Evolutionary conservation across 352 stramenopile species (phyloP).

Genomic region (Halophytophthora polymorphica): DNA sequence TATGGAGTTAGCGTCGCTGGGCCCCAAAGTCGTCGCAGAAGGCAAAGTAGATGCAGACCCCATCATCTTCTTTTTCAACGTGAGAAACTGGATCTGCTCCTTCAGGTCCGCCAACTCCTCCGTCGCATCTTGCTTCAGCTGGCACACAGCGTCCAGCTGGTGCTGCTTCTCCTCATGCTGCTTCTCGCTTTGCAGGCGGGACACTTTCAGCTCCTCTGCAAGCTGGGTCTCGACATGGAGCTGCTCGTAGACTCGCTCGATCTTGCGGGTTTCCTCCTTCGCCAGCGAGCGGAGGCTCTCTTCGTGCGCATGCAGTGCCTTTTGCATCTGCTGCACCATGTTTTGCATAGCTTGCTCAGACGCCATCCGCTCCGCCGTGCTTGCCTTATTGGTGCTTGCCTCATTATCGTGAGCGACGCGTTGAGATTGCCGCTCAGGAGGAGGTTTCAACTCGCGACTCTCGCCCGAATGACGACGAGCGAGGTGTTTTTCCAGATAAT

Average conservation of each 20-base stretch:
- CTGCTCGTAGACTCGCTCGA: constrained; percentile 54
- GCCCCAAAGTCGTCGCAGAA: not conserved
- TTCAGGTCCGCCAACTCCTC: constrained; percentile 41
- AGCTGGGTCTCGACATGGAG: constrained; percentile 47
- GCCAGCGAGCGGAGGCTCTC: constrained; percentile 44
- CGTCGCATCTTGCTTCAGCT: constrained; percentile 33
- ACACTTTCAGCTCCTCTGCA: constrained; percentile 38
- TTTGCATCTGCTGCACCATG: constrained; percentile 52
- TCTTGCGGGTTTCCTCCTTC: constrained; percentile 37
- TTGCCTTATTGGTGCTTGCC: constrained; percentile 4
- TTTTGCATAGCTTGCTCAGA: constrained; percentile 31
- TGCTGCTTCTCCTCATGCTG: constrained; percentile 24
- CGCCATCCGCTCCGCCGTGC: not conserved
- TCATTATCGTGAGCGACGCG: not conserved
- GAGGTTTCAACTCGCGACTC: constrained; percentile 11
- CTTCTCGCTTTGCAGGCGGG: constrained; percentile 24
- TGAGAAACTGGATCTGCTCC: constrained; percentile 53
- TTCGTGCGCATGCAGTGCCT: constrained; percentile 45
- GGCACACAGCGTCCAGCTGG: constrained; percentile 33
- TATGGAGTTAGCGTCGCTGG: constrained; percentile 9
- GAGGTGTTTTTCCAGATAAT: constrained; percentile 67
- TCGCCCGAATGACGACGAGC: constrained; percentile 41
- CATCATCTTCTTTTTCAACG: constrained; percentile 45
- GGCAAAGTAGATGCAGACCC: constrained; percentile 1
- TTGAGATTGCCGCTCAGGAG: constrained; percentile 8